Conservation (phyloP, 2,329 filamentous ascomycete species). For the Pseudogymnoascus sp. region DNA sequence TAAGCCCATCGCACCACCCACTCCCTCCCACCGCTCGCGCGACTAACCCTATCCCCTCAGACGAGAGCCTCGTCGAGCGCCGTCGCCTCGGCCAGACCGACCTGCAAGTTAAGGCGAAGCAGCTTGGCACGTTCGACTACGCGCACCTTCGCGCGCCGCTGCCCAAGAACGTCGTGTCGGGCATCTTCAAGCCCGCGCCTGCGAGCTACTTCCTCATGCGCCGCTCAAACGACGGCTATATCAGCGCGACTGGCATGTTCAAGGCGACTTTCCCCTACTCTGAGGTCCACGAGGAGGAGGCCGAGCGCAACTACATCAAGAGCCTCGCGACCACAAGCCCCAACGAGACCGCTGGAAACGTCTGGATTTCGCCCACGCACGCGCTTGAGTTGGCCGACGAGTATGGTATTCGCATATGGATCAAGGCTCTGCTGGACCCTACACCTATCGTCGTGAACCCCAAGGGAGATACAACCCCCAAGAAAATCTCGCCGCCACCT, state of each 20-base stretch:
- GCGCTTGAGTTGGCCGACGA: slow-evolving; percentile 78
- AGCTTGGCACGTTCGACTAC: slow-evolving; percentile 85
- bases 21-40: not conserved
- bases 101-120: slow-evolving; percentile 64
- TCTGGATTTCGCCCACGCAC: slow-evolving; percentile 83
- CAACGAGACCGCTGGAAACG: slow-evolving; percentile 91
- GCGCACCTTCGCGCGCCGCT: slow-evolving; percentile 88
- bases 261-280: slow-evolving; percentile 82
- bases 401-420: slow-evolving; percentile 80
- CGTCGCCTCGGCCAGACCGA: slow-evolving; percentile 90
- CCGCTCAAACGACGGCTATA: slow-evolving; percentile 74
- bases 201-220: slow-evolving; percentile 97
- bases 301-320: slow-evolving; percentile 79
- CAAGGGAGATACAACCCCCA: slow-evolving; percentile 44
- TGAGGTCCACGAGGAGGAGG: slow-evolving; percentile 61
- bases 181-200: slow-evolving; percentile 79
- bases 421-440: slow-evolving; percentile 86
- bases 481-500: slow-evolving; percentile 73
- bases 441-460: slow-evolving; percentile 55
- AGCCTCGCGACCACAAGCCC: slow-evolving; percentile 68
- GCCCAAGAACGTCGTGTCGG: slow-evolving; percentile 83
- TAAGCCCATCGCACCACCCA: not conserved
- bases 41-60: not conserved
- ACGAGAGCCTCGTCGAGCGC: slow-evolving; percentile 56
- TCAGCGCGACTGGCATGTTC: slow-evolving; percentile 87